These are phyloP conservation scores for Sequoiadendron giganteum DNA, from an alignment of 75 land plant species.

Conservation along the genomic window DNA sequence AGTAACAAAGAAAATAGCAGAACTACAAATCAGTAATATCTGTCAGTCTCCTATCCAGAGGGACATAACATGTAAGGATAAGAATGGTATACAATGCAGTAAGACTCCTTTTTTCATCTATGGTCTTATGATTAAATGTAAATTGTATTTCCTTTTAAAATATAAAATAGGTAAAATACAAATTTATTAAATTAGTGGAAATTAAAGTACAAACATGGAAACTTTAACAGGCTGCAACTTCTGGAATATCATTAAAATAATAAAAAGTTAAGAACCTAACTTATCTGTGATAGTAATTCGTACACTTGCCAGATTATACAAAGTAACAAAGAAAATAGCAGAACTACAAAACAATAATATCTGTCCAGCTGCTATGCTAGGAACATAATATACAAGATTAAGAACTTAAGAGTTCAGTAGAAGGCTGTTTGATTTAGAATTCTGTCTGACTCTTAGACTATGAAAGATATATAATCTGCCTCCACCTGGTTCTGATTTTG, in stretches of 20 bases:
- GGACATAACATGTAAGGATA: not conserved
- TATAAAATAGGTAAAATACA: not conserved
- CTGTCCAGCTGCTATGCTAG: not conserved
- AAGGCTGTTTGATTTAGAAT: not conserved
- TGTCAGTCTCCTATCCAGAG: not conserved
- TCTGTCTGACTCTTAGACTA: not conserved
- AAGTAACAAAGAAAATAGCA: not conserved
- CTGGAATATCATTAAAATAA: not conserved
- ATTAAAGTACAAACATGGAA: not conserved
- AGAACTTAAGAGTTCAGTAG: not conserved
- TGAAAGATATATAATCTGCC: not conserved
- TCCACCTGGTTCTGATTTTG: not conserved
- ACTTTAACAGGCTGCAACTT: not conserved
- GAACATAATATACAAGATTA: not conserved
- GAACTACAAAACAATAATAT: not conserved
- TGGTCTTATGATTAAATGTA: not conserved
- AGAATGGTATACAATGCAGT: conserved; percentile 71
- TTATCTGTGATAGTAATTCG: not conserved
- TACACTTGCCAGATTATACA: not conserved
- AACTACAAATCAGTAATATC: not conserved
- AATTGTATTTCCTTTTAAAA: not conserved
- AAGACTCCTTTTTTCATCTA: conserved; percentile 2
- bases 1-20: not conserved
- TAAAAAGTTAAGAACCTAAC: not conserved
- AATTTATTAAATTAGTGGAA: not conserved